Conservation (phyloP, 1,284 basidiomycete species). For the Cutaneotrichosporon cyanovorans region DNA sequence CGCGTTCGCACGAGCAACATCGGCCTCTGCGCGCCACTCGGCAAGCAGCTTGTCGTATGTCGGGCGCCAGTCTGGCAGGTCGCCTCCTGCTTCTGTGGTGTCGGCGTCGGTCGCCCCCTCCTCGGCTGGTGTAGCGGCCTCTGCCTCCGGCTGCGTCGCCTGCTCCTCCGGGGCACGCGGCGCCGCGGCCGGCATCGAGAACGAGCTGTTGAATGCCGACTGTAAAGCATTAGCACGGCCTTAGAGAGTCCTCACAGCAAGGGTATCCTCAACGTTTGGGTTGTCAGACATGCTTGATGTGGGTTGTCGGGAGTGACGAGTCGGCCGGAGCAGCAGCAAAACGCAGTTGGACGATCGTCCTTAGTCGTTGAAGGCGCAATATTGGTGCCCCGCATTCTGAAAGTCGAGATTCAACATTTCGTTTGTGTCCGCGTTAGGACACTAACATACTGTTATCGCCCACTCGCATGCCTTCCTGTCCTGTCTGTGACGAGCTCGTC, state of each 20-base stretch:
- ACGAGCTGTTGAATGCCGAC: conserved; percentile 42
- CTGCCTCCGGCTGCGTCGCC: not conserved
- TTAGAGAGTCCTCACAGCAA: conserved; percentile 28
- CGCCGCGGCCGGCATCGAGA: conserved; percentile 35
- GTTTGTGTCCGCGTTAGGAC: too few species aligned
- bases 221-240: conserved; percentile 12
- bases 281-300: conserved; percentile 33
- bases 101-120: conserved; percentile 15
- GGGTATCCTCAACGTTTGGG: conserved; percentile 29
- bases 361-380: conserved; percentile 2
- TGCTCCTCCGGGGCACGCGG: conserved; percentile 11
- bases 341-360: too few species aligned
- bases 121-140: conserved; percentile 3
- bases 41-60: conserved; percentile 63
- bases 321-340: not conserved
- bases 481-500: conserved; percentile 24
- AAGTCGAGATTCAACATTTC: too few species aligned
- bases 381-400: not conserved
- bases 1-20: conserved; percentile 65
- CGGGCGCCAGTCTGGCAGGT: conserved; percentile 50
- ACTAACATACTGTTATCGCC: too few species aligned
- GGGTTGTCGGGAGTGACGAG: not conserved
- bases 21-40: conserved; percentile 65
- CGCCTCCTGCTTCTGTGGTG: conserved; percentile 11
- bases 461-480: conserved; percentile 26